These are phyloP conservation scores for Diaporthe batatas DNA, from an alignment of 2,329 filamentous ascomycete species.

Conservation along the genomic window DNA sequence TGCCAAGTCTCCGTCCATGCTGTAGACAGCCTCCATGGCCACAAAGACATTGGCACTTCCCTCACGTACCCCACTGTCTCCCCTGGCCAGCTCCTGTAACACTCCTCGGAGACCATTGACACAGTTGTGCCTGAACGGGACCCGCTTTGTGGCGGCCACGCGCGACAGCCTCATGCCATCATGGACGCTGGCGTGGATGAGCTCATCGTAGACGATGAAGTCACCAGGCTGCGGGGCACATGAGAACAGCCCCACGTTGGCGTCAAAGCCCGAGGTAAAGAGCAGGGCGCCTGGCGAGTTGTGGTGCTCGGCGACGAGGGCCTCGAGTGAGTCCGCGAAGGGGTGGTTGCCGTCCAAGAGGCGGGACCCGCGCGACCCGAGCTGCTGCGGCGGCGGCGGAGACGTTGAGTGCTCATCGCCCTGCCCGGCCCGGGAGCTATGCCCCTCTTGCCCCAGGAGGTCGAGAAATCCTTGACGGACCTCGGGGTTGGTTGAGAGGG, in stretches of 20 bases:
- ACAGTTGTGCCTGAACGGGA: conserved; percentile 71
- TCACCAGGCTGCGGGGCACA: conserved; percentile 72
- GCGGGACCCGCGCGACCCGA: conserved; percentile 67
- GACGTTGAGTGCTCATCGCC: not conserved
- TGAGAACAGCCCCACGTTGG: conserved; percentile 74
- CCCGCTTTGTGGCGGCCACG: conserved; percentile 62
- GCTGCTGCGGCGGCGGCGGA: conserved; percentile 39
- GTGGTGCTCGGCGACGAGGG: conserved; percentile 62
- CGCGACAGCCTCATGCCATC: conserved; percentile 75
- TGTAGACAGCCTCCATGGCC: conserved; percentile 80
- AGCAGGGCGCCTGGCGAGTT: conserved; percentile 60
- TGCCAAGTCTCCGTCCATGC: conserved; percentile 84
- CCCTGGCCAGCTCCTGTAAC: conserved; percentile 50
- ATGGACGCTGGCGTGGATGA: conserved; percentile 83
- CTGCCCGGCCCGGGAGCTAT: not conserved
- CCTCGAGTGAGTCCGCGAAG: conserved; percentile 61
- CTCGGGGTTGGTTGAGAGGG: conserved; percentile 68
- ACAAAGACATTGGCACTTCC: conserved; percentile 72
- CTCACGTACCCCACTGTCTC: conserved; percentile 51
- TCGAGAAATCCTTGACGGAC: conserved; percentile 75
- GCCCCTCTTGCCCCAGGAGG: conserved; percentile 47
- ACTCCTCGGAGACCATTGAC: conserved; percentile 49
- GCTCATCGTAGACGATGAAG: conserved; percentile 77
- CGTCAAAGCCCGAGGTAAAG: conserved; percentile 74
- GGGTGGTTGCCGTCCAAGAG: conserved; percentile 65